Conservation (phyloP, 441 rosid genomes). For the Populus hybrid region DNA sequence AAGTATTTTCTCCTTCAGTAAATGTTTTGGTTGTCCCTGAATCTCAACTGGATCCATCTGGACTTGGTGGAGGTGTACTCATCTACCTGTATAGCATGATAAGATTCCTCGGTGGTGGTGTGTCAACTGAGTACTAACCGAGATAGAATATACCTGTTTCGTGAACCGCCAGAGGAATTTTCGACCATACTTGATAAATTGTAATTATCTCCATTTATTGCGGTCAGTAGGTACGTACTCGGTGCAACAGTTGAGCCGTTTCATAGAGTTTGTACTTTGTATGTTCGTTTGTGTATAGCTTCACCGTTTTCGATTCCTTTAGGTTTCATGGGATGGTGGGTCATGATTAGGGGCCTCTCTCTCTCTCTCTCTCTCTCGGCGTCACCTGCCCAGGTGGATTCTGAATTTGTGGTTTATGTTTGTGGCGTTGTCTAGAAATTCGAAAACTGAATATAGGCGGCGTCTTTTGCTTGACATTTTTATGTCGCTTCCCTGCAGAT, state of each 20-base stretch:
- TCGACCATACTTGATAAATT: not conserved
- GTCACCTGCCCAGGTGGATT: too few species aligned
- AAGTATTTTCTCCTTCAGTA: slow-evolving; percentile 46
- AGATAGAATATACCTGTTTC: not conserved
- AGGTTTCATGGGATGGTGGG: not conserved
- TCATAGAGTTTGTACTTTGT: not conserved
- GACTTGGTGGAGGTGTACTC: not conserved
- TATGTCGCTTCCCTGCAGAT: too few species aligned
- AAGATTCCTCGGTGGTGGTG: slow-evolving; percentile 9
- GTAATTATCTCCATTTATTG: slow-evolving; percentile 25
- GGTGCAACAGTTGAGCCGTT: slow-evolving; percentile 4
- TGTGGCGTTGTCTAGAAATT: too few species aligned
- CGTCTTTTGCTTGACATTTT: too few species aligned
- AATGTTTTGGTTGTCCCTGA: slow-evolving; percentile 88
- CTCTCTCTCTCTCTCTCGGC: too few species aligned
- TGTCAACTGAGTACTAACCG: not conserved
- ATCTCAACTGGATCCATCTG: not conserved
- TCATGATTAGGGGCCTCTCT: not conserved
- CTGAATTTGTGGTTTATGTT: too few species aligned
- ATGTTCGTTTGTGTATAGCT: not conserved
- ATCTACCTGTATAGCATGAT: not conserved
- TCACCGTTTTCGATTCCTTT: too few species aligned
- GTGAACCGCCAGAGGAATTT: not conserved
- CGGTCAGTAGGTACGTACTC: not conserved
- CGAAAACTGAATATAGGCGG: too few species aligned